A percentile compares a stretch with the other conserved stretches of the same genome.
phyloP scores from a whole-genome alignment of 148 eudicot genomes.

The Chenopodium suecicum region DNA sequence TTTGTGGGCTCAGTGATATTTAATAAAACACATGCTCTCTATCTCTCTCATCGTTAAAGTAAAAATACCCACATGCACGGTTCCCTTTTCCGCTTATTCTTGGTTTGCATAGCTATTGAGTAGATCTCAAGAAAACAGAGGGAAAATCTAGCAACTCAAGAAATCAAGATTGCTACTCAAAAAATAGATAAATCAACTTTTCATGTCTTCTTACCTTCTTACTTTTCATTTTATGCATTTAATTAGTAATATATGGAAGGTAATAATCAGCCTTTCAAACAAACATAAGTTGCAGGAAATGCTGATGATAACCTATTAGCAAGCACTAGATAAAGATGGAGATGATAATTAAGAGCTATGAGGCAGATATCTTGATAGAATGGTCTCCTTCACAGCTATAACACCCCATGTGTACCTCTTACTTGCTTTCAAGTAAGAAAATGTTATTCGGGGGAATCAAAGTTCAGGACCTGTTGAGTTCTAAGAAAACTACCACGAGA shows the following conservation, averaged over 20 bases:
- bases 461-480: too few species aligned
- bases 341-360: background rate
- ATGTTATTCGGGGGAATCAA: too few species aligned
- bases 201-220: background rate
- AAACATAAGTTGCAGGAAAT: background rate
- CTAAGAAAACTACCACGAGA: too few species aligned
- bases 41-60: too few species aligned
- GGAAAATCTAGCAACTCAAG: background rate
- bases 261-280: background rate
- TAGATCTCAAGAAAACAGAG: too few species aligned
- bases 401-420: background rate
- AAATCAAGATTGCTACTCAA: background rate
- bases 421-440: too few species aligned
- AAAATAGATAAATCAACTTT: background rate
- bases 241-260: background rate
- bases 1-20: too few species aligned
- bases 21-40: too few species aligned
- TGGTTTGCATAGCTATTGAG: too few species aligned
- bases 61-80: too few species aligned
- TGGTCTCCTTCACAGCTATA: background rate
- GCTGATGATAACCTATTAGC: background rate
- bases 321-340: too few species aligned
- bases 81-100: too few species aligned
- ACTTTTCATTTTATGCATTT: background rate
- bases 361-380: background rate